phyloP scores from a whole-genome alignment of 1,284 basidiomycete species.

The Melampsora abietis-canadensis region DNA sequence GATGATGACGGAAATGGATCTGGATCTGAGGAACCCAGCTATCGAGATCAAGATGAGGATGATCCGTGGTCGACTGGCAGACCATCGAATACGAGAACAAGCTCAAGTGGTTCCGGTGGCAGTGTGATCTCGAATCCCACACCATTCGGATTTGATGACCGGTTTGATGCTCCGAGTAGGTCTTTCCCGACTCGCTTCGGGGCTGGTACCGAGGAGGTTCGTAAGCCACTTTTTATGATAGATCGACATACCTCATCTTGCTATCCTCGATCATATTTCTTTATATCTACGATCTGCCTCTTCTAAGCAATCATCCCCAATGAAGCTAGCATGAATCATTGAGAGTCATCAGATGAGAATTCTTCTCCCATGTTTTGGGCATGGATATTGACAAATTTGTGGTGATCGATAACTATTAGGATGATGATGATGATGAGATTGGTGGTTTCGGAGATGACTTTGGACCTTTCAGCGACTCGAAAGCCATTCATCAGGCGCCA shows the following conservation, averaged over 20 bases:
- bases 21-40: slow-evolving; percentile 42
- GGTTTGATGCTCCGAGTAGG: slow-evolving; percentile 45
- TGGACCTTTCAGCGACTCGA: not conserved
- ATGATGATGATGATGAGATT: not conserved
- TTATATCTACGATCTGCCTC: not conserved
- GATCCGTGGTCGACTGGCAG: no score
- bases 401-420: not conserved
- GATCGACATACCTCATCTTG: not conserved
- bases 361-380: not conserved
- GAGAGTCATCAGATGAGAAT: not conserved
- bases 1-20: slow-evolving; percentile 48
- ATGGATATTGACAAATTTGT: slow-evolving; percentile 11
- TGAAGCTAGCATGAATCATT: not conserved
- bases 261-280: not conserved
- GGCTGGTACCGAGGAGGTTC: not conserved
- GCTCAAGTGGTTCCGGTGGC: not conserved
- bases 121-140: slow-evolving; percentile 38
- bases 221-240: no score
- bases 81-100: not conserved
- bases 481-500: not conserved
- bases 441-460: slow-evolving; percentile 39
- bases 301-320: not conserved
- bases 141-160: slow-evolving; percentile 50
- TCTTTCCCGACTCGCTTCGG: slow-evolving; percentile 32
- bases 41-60: slow-evolving; percentile 32